Base-by-base conservation (phyloP, 495 filamentous ascomycete species). In the Parmelia sp. region DNA sequence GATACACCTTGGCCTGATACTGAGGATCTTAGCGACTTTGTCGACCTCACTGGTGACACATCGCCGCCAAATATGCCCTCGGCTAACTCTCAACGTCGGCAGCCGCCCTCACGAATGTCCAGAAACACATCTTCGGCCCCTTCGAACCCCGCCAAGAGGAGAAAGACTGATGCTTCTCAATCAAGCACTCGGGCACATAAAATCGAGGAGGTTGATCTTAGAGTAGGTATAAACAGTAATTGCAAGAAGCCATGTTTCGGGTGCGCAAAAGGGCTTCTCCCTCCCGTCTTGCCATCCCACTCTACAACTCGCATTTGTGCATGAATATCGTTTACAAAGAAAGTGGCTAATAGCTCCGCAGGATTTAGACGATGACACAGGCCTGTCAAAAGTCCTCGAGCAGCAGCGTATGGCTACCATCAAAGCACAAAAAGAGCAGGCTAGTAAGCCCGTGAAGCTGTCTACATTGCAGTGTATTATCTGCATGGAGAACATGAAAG, bases 401-500 rank as follows among this genome's bases (percentile, higher is more conserved):
- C 84, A 79, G 63, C 83, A 80, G 69, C 76, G 77, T 35, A 75
- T 77, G 60, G 77, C 80, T 51, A 72, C 78, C 1, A 66, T 83
- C 27, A 81, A 77, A 61, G 78, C 78, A 0, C 83, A 86, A 64
- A 71, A 78, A 60, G 74, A 81, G 53, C 75, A 75, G 3, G 77
- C 79, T 19, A 84, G 83, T 42, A 80, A 81, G 64, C 76, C 80
- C 42, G 66, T 81, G 58, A 82, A 81, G 69, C 64, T 89, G 58
- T 76, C 82, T 62, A 73, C 74, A 58, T 76, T 90, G 65, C 80
- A 86, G 67, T 96, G 91, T 65, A 87, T 92, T 36, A 90, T 96
- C 58, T 96, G 91, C 77, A 87, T 96, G 85, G 91, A 95, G 60
- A 81, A 83, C 47, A 84, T 83, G 5, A 87, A 80, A 25, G 80